Evolutionary conservation across 2,329 filamentous ascomycete genomes (phyloP).

Genomic region (Epichloe festucae): DNA sequence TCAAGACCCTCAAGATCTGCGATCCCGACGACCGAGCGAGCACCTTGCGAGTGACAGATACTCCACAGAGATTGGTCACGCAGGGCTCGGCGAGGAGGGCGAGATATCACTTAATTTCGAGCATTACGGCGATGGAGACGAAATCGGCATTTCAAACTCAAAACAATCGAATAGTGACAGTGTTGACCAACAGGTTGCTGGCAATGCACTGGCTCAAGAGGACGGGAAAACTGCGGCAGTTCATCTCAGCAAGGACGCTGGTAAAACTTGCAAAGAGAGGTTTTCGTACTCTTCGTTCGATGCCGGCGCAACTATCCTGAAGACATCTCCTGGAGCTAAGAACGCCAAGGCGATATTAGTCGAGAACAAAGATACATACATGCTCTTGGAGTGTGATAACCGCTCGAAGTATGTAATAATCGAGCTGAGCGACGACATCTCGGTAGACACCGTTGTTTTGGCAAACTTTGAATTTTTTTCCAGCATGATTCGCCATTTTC

Average conservation of each 20-base stretch:
- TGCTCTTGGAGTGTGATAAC: constrained; percentile 81
- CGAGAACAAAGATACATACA: constrained; percentile 97
- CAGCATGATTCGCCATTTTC: constrained; percentile 85
- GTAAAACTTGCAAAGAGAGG: constrained; percentile 92
- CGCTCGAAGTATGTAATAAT: constrained; percentile 89
- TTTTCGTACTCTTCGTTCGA: constrained; percentile 98
- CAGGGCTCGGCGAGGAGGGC: constrained; percentile 72
- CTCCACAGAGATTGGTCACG: constrained; percentile 54
- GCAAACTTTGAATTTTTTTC: constrained; percentile 99
- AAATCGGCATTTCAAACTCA: constrained; percentile 1
- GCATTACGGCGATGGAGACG: constrained; percentile 14
- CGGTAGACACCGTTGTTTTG: constrained; percentile 91
- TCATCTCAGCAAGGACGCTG: constrained; percentile 77
- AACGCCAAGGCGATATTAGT: constrained; percentile 80
- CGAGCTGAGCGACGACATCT: constrained; percentile 74
- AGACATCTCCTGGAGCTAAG: constrained; percentile 76
- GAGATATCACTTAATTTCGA: constrained; percentile 59
- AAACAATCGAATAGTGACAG: constrained; percentile 9
- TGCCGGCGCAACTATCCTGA: constrained; percentile 83
- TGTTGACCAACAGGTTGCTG: constrained; percentile 19
- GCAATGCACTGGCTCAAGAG: constrained; percentile 26
- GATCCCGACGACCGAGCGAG: constrained; percentile 46
- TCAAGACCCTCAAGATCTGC: constrained; percentile 55
- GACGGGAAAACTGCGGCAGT: constrained; percentile 38
- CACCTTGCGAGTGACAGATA: constrained; percentile 31